Evolutionary conservation across 2,329 filamentous ascomycete species (phyloP).

Genomic region (Sporothrix schenckii): DNA sequence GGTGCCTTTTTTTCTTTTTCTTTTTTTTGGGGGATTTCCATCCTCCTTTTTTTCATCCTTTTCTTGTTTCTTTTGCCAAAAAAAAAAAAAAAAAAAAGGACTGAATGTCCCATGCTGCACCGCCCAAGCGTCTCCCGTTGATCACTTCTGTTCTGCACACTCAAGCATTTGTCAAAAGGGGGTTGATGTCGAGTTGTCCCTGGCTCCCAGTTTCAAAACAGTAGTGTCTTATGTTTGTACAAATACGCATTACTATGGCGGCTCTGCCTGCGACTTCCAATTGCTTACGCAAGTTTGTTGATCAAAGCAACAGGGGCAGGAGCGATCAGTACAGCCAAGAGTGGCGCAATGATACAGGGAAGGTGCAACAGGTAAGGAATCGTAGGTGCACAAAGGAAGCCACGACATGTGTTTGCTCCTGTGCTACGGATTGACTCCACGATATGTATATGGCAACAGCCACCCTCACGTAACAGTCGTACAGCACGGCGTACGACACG

Average conservation of each 20-base stretch:
- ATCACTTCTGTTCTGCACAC: too few species aligned
- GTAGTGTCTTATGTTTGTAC: too few species aligned
- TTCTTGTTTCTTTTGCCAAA: too few species aligned
- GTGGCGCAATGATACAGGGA: not conserved
- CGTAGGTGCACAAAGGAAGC: not conserved
- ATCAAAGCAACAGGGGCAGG: constrained; percentile 8
- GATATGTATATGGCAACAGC: not conserved
- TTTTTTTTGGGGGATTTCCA: too few species aligned
- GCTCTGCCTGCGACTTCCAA: not conserved
- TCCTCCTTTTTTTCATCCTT: too few species aligned
- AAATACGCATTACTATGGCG: not conserved
- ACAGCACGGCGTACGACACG: not conserved
- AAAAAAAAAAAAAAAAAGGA: too few species aligned
- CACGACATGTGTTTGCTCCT: not conserved
- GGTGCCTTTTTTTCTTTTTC: too few species aligned
- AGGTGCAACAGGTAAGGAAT: not conserved
- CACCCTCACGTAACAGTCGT: too few species aligned
- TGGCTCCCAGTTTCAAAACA: too few species aligned
- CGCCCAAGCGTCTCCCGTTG: too few species aligned
- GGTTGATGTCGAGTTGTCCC: too few species aligned
- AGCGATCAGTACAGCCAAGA: not conserved
- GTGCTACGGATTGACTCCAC: not conserved
- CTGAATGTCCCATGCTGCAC: too few species aligned
- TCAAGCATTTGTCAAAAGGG: not conserved
- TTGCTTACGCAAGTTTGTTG: not conserved